Evolutionary conservation across 2,329 filamentous ascomycete genomes (phyloP).

Genomic region (Ophiostoma himal-ulmi): DNA sequence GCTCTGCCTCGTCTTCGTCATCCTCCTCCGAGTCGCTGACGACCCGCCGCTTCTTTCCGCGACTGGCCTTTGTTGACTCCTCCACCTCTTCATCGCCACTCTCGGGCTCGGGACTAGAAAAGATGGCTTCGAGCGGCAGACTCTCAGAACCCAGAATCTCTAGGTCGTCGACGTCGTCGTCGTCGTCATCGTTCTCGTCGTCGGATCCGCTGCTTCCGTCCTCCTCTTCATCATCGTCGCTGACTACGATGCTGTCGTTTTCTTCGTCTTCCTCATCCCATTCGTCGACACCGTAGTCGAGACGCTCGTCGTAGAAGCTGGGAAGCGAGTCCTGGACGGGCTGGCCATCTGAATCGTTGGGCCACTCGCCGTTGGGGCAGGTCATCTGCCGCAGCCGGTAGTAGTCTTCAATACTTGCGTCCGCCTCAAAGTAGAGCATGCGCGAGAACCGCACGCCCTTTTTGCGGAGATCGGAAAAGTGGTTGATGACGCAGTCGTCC

Average conservation of each 20-base stretch:
- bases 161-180: neutral
- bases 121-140: slow-evolving; percentile 16
- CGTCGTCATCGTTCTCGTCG: neutral
- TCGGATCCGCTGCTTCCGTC: neutral
- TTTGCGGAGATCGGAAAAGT: slow-evolving; percentile 14
- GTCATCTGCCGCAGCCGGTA: slow-evolving; percentile 7
- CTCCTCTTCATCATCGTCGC: slow-evolving; percentile 10
- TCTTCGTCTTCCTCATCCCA: slow-evolving; percentile 21
- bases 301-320: neutral
- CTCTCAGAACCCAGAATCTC: neutral
- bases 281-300: slow-evolving; percentile 13
- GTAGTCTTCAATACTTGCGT: slow-evolving; percentile 11
- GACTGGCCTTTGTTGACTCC: neutral
- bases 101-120: slow-evolving; percentile 22
- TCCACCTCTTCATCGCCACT: neutral
- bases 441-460: slow-evolving; percentile 24
- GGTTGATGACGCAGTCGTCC: slow-evolving; percentile 25
- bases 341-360: slow-evolving; percentile 12
- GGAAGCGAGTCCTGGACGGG: slow-evolving; percentile 18
- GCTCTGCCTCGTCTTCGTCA: slow-evolving; percentile 1
- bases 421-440: slow-evolving; percentile 21
- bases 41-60: slow-evolving; percentile 21
- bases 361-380: slow-evolving; percentile 21
- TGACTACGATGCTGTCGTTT: slow-evolving; percentile 17
- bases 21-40: slow-evolving; percentile 24